phyloP scores from a whole-genome alignment of 768 basidiomycete genomes.

The Termitomyces sp. region DNA sequence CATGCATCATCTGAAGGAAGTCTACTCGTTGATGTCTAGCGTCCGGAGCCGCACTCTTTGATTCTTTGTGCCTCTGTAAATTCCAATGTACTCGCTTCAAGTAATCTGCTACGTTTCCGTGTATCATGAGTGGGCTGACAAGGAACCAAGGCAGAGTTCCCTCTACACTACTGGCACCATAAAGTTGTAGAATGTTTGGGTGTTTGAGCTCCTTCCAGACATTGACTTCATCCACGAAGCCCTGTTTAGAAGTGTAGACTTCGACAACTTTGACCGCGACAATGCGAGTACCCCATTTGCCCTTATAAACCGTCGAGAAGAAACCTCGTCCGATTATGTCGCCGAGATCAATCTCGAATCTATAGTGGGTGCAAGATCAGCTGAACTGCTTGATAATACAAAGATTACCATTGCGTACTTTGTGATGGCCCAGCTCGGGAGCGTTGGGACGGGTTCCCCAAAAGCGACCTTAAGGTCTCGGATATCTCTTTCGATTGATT shows the following conservation, averaged over 20 bases:
- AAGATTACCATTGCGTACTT: conserved; percentile 25
- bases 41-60: background rate
- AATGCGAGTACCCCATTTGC: conserved; percentile 54
- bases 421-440: conserved; percentile 77
- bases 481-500: conserved; percentile 5
- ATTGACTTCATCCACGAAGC: conserved; percentile 62
- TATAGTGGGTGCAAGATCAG: conserved; percentile 15
- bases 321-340: conserved; percentile 64
- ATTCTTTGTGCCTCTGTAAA: conserved; percentile 1
- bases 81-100: conserved; percentile 30
- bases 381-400: background rate
- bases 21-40: conserved; percentile 21
- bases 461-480: background rate
- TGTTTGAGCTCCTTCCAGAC: conserved; percentile 73
- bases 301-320: conserved; percentile 73
- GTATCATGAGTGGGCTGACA: conserved; percentile 67
- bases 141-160: conserved; percentile 73
- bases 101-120: conserved; percentile 57
- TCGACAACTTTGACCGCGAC: conserved; percentile 73
- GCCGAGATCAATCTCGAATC: conserved; percentile 70
- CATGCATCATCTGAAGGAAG: conserved; percentile 54
- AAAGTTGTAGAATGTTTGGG: conserved; percentile 64
- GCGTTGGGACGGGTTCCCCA: conserved; percentile 14
- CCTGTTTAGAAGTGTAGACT: conserved; percentile 45
- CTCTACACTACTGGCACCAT: conserved; percentile 68